Conservation (phyloP, 176 grass and related monocot species). For the Oropetium thomaeum region DNA sequence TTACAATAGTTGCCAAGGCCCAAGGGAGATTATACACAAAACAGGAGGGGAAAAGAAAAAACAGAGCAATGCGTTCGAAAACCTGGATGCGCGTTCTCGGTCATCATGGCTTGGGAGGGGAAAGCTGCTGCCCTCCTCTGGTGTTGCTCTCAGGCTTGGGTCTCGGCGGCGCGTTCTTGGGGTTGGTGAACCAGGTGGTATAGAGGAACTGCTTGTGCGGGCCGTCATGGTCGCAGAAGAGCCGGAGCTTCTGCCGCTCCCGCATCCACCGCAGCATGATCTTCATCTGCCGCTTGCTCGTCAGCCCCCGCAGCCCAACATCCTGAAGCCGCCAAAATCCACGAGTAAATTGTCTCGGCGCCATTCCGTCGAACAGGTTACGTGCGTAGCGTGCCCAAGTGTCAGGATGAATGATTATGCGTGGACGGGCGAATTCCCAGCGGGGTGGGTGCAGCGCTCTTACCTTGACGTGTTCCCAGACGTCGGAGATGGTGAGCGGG, state of each 20-base stretch:
- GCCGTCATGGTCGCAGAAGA: conserved; percentile 82
- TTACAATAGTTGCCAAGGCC: neutral
- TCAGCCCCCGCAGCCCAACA: conserved; percentile 63
- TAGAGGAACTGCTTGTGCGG: conserved; percentile 95
- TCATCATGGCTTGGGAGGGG: neutral
- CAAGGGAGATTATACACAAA: neutral
- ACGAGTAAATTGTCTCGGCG: no score
- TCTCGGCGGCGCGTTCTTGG: conserved; percentile 56
- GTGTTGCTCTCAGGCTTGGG: conserved; percentile 20
- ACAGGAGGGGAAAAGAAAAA: neutral
- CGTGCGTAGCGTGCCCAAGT: neutral
- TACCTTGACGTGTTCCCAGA: conserved; percentile 88
- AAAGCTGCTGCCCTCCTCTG: neutral
- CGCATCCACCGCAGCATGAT: conserved; percentile 93
- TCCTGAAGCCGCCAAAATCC: conserved; percentile 23
- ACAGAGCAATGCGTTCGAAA: neutral
- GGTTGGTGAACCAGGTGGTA: conserved; percentile 95
- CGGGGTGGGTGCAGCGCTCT: no score
- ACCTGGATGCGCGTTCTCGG: neutral
- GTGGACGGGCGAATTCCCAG: neutral
- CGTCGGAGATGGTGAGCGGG: conserved; percentile 81
- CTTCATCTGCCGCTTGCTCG: conserved; percentile 94
- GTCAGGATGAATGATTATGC: no score
- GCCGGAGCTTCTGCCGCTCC: conserved; percentile 78
- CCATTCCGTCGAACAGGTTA: conserved; percentile 39